Base-by-base conservation (phyloP, 2,329 filamentous ascomycete genomes). In the Ophiostoma sp. region DNA sequence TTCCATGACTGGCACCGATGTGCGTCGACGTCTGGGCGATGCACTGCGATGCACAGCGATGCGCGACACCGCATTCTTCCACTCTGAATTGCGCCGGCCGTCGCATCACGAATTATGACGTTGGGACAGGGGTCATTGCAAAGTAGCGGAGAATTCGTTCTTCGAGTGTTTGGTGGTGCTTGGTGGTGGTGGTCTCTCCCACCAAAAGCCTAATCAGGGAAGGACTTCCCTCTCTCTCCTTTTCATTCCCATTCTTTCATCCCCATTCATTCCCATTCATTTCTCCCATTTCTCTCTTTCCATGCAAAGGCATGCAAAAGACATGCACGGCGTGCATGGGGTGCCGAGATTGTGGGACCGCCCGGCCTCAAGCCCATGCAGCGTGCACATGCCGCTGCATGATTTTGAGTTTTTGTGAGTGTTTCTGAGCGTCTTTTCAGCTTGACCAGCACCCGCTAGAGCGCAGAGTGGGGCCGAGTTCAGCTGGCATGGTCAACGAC, bases 401-500 rank as follows among this genome's bases (percentile, higher is more conserved):
- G 70, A 63, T 70, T 63, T 73, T 42, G 71, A 11, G 48, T 36
- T 33, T 6, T 15, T 11, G 7, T 45, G 70, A 59, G 48, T 68
- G 25, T 22, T 48, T 55, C 33, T 39, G 55, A 7, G 8, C 31
- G 31, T 42, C 39, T 68, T 59, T 68, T 69, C 73, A 75, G 73
- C 73, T 75, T 50, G 70, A 64, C 72, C 50, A 42, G 73, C 64
- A 70, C 69, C 42, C 69, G 63, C 72, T 73, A 73, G 63, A 36
- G 22, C 8, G 48, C 70, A 70, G 70, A 75, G 73, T 68, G 70
- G 33, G 31, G 52, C 22, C 59, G 36, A 63, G 64, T 74, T 75
- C 75, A 75, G 75, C 75, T 75, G 73, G 73, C 71, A 57, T 73
- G 63, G 70, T 69, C 75, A 66, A 63, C 55, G 42, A 39, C 59